A percentile compares a stretch with the other conserved stretches of the same genome.
Evolutionary conservation across 2,329 filamentous ascomycete species (phyloP).

Genomic region (Cytospora mali): DNA sequence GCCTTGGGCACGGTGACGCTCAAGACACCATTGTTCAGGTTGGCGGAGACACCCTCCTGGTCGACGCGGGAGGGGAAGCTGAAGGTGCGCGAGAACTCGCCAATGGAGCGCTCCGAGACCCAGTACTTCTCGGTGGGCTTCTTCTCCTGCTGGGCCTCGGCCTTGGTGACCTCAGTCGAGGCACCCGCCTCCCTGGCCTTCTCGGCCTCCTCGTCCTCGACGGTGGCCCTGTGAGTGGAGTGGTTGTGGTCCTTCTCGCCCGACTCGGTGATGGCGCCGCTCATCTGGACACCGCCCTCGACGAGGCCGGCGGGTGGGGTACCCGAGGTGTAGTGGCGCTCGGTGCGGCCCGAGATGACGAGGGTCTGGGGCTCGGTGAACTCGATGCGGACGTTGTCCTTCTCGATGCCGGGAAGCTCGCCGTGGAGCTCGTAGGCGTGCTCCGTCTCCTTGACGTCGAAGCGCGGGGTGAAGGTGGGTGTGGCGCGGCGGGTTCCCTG

Average conservation of each 20-base stretch:
- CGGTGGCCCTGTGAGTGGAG: conserved; percentile 59
- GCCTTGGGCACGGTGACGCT: conserved; percentile 67
- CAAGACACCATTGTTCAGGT: conserved; percentile 67
- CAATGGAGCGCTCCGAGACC: conserved; percentile 67
- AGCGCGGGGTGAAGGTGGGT: conserved; percentile 71
- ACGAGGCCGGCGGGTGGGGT: conserved; percentile 53
- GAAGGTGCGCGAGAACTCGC: conserved; percentile 70
- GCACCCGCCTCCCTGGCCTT: conserved; percentile 39
- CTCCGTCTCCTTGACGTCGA: conserved; percentile 74
- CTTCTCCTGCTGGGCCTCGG: conserved; percentile 28
- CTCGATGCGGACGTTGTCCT: conserved; percentile 75
- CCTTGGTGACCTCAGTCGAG: conserved; percentile 35
- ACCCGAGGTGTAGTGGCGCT: conserved; percentile 63
- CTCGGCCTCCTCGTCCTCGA: conserved; percentile 60
- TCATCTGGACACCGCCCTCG: conserved; percentile 42
- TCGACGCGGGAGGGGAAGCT: conserved; percentile 68
- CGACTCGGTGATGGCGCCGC: conserved; percentile 46
- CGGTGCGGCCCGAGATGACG: conserved; percentile 68
- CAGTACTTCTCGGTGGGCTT: conserved; percentile 58
- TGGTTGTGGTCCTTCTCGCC: conserved; percentile 36
- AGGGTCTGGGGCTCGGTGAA: conserved; percentile 78
- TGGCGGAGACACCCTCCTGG: conserved; percentile 62
- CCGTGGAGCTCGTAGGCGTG: conserved; percentile 75
- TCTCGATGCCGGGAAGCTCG: conserved; percentile 75
- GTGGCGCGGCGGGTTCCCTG: conserved; percentile 36